Evolutionary conservation across 495 filamentous ascomycete genomes (phyloP).

Genomic region (Tuber microsphaerosporum): DNA sequence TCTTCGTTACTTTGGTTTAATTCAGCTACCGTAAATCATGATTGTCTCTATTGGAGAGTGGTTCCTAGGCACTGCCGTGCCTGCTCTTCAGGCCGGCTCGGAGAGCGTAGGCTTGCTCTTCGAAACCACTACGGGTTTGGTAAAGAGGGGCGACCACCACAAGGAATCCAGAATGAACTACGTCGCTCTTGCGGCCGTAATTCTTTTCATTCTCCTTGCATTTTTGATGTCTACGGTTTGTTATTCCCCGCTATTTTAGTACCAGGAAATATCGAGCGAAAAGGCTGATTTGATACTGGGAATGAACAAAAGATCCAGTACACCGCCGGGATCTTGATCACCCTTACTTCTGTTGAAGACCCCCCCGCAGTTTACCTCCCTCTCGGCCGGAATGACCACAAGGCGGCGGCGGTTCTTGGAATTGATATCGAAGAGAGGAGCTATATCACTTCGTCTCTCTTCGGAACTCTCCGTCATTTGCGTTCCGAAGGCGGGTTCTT

Average conservation of each 20-base stretch:
- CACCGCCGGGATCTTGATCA: conserved; percentile 54
- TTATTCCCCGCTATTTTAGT: neutral
- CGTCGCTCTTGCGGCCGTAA: neutral
- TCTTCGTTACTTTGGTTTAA: neutral
- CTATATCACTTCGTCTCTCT: conserved; percentile 57
- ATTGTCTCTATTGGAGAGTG: neutral
- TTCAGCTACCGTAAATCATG: neutral
- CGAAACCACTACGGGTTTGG: neutral
- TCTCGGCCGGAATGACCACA: conserved; percentile 30
- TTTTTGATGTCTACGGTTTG: neutral
- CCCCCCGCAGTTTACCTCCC: conserved; percentile 52
- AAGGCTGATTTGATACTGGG: neutral
- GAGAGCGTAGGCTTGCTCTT: neutral
- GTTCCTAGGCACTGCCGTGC: neutral
- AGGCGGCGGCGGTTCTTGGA: conserved; percentile 23
- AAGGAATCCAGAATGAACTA: neutral
- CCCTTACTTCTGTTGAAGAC: conserved; percentile 57
- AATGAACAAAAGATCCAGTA: conserved; percentile 47
- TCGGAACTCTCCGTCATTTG: conserved; percentile 55
- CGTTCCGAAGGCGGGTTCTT: conserved; percentile 49
- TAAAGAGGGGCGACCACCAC: neutral
- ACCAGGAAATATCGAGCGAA: neutral
- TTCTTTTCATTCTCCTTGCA: neutral
- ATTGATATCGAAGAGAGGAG: conserved; percentile 33
- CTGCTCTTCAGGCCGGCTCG: neutral